Conservation (phyloP, 164 flowering plant genomes). For the Euptelea pleiosperma region DNA sequence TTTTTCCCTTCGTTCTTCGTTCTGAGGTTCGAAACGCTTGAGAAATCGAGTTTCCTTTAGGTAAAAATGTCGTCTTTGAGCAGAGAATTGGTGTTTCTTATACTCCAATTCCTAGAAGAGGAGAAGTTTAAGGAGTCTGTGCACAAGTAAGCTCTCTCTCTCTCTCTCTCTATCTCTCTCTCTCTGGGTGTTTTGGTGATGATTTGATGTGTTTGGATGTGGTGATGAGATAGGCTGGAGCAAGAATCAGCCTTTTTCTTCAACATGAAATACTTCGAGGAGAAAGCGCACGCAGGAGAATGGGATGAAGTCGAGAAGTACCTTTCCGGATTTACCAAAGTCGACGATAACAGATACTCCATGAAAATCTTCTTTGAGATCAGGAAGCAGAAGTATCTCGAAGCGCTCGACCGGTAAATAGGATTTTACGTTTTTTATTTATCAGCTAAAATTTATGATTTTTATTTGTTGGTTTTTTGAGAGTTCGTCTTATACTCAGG, state of each 20-base stretch:
- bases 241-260: slow-evolving; percentile 86
- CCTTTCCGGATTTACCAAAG: slow-evolving; percentile 78
- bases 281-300: slow-evolving; percentile 80
- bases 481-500: slow-evolving; percentile 35
- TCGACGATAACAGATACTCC: slow-evolving; percentile 77
- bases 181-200: not conserved
- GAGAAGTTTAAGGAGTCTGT: slow-evolving; percentile 92
- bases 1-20: slow-evolving; percentile 8
- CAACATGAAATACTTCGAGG: slow-evolving; percentile 82
- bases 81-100: slow-evolving; percentile 89
- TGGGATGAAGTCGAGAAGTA: slow-evolving; percentile 93
- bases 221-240: slow-evolving; percentile 53
- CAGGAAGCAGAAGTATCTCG: slow-evolving; percentile 88
- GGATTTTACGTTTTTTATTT: not conserved
- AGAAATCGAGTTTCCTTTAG: slow-evolving; percentile 2
- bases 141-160: slow-evolving; percentile 45
- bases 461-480: slow-evolving; percentile 4
- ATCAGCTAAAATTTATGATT: not conserved
- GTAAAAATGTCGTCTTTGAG: slow-evolving; percentile 69
- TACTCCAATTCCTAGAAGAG: slow-evolving; percentile 88
- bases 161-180: not conserved
- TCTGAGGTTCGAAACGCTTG: not conserved
- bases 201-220: slow-evolving; percentile 3
- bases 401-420: slow-evolving; percentile 68
- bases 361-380: slow-evolving; percentile 90